Conservation (phyloP, 2,329 filamentous ascomycete species). For the Fusarium sp. region DNA sequence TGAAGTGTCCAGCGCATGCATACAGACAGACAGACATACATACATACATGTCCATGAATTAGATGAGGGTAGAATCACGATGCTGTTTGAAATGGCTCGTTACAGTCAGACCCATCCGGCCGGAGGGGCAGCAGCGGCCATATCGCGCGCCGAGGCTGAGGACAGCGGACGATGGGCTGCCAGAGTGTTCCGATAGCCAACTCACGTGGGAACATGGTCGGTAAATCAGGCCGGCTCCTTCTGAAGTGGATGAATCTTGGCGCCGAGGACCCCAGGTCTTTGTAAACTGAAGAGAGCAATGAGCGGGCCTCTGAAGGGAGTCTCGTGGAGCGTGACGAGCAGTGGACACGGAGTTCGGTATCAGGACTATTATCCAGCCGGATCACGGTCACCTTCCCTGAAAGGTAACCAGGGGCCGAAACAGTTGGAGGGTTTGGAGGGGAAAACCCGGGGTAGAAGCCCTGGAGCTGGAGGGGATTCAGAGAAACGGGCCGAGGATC, state of each 20-base stretch:
- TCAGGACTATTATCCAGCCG: conserved; percentile 21
- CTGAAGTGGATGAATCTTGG: conserved; percentile 27
- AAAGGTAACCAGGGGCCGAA: conserved; percentile 30
- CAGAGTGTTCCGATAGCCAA: conserved; percentile 23
- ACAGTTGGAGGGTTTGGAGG: conserved; percentile 39
- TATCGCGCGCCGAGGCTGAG: conserved; percentile 20
- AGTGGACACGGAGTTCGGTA: not conserved
- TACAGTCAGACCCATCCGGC: conserved; percentile 13
- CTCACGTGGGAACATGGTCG: conserved; percentile 27
- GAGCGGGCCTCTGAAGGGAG: not conserved
- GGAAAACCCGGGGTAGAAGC: conserved; percentile 43
- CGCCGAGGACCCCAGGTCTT: conserved; percentile 12
- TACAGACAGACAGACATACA: not conserved
- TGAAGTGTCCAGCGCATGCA: conserved; percentile 4
- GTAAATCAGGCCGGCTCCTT: conserved; percentile 20
- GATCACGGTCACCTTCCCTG: conserved; percentile 33
- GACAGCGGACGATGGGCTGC: conserved; percentile 1
- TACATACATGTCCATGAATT: not conserved
- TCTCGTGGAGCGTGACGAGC: not conserved
- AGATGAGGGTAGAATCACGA: conserved; percentile 8
- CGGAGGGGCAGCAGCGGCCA: conserved; percentile 4
- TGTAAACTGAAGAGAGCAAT: not conserved
- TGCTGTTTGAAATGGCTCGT: conserved; percentile 8
- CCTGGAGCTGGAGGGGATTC: conserved; percentile 31
- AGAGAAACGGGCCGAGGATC: conserved; percentile 45